Evolutionary conservation across 805 yeast genomes (phyloP), one percentile per base, ranked within the genome.

Genomic region (Wickerhamiella azymoides): DNA sequence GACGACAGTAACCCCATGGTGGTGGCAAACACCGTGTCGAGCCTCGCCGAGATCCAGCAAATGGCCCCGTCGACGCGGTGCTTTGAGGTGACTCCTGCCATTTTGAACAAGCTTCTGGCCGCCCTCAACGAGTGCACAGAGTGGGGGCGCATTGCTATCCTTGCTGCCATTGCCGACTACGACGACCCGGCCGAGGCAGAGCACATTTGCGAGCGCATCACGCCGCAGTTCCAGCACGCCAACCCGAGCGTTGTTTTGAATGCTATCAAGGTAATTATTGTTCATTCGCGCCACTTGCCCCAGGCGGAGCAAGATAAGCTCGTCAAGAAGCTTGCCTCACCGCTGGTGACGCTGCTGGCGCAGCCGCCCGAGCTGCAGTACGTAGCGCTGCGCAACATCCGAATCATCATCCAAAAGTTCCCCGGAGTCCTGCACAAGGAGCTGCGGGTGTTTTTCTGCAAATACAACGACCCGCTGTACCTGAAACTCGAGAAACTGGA

Each of bases 111-210:
- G 60, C 72, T 92, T 50, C 68, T 92, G 50, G 69, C 78, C 54
- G 94, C 96, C 11, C 69, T 92, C 52, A 89, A 89, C 62, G 99
- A 92, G 65, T 89, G 97, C 65, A 88, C 97, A 0, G 99, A 92
- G 66, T 92, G 99, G 99, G 98, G 98, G 10, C 74, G 98, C 57
- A 82, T 92, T 52, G 76, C 96, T 1, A 83, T 92, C 38, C 69
- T 92, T 49, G 76, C 83, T 1, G 86, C 95, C 1, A 65, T 92
- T 52, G 72, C 85, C 6, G 88, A 80, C 39, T 89, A 80, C 60
- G 70, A 93, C 0, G 74, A 70, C 39, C 60, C 66, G 2, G 67
- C 71, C 13, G 95, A 88, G 59, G 86, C 94, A 2, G 77, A 73
- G 49, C 86, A 84, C 57, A 84, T 89, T 46, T 74, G 89, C 50